Base-by-base conservation (phyloP, 1,139 yeast genomes). In the Suhomyces bokatorum region DNA sequence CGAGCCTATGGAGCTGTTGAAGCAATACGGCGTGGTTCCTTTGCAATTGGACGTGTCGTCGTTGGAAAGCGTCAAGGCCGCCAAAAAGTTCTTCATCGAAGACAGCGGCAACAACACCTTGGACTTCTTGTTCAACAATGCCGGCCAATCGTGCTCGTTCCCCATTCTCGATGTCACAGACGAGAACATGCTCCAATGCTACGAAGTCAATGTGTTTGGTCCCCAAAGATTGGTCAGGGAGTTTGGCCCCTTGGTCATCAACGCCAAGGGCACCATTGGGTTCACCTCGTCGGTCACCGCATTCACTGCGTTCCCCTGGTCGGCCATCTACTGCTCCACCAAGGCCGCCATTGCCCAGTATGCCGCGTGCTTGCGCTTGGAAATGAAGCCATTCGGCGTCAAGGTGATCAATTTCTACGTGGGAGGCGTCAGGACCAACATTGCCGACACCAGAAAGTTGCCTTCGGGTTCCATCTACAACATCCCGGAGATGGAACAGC, bases 291-390 rank as follows among this genome's bases (percentile, higher is more conserved):
- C 91, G 2, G 66, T 84, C 4, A 80, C 87, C 14, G 95, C 87
- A 2, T 50, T 81, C 24, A 64, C 77, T 12, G 83, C 88, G 6
- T 81, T 86, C 66, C 95, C 95, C 13, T 86, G 83, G 63, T 80
- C 85, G 1, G 69, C 85, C 15, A 73, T 81, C 20, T 87, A 87
- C 59, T 74, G 83, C n/a, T 75, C 91, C 2, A 65, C 85, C 1
- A 87, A 87, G 58, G 89, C 95, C 2, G 95, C 95, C 1, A 78
- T 87, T 43, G 88, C 85, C 57, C 82, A 78, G 48, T 87, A 82
- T 59, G 86, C 87, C 1, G 73, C 78, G 41, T 74, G 76, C 2
- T 68, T 87, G 44, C 78, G 85, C 38, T 58, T 84, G 30, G 95
- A 87, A 63, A 60, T 87, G 73, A 78, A 77, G 57, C 88, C 91